Evolutionary conservation across 225 moss, liverwort and hornwort genomes (phyloP), one percentile per base, ranked within the genome.

Genomic region (Physcomitrellopsis africana): DNA sequence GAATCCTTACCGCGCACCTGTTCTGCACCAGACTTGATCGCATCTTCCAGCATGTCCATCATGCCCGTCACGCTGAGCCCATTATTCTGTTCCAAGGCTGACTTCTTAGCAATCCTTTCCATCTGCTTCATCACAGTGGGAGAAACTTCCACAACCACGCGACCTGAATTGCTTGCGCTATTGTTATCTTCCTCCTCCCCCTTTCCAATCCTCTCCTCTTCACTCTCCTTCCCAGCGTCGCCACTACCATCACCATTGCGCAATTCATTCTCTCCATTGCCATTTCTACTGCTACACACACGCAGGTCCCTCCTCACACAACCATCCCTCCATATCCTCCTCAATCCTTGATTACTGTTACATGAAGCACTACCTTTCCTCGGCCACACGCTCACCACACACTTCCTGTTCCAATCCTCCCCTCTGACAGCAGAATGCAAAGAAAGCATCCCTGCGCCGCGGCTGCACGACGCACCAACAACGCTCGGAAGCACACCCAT

Each of bases 121-220:
- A 87, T 57, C 20, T 84, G 65, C 63, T 72, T 84, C 73, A 87
- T 23, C 61, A 84, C 86, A 10, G 79, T 17, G 3, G 86, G 86
- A 14, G 86, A 84, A 1, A 87, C 57, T 65, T 87, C 86, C 70
- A 84, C 79, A 12, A 81, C 76, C 73, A 87, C 78, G 71, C 67
- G 37, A 72, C 70, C 71, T 9, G 74, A 63, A 29, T 68, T 57
- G 29, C 67, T 76, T 15, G 51, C 56, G 19, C 63, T 60, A 5
- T 44, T 11, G 3, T 24, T 45, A 6, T 74, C 74, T 43, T 65
- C 49, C 32, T 51, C 32, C 1, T 67, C 68, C 27, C 61, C 56
- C n/a, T 65, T 7, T 16, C 64, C 56, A 20, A 29, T 15, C 65
- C 58, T 69, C 54, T 67, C 42, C 27, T 57, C 49, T 72, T 69